Percentiles rank a stretch among this genome's conserved stretches.
Conservation (phyloP, 106 monocot species). For the Vanilla planifolia region DNA sequence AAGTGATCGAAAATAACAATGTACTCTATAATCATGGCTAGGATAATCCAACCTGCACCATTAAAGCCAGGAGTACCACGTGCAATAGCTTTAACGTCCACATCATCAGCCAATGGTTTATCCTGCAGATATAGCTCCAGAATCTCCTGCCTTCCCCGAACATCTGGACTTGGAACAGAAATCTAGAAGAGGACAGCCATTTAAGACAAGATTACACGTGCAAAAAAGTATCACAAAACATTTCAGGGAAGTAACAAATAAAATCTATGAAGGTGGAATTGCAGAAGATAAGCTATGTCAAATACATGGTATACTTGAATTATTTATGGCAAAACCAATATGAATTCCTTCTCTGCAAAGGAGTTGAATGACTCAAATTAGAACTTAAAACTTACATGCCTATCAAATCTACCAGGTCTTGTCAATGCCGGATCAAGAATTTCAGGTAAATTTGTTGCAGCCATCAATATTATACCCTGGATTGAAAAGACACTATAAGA, state of each 20-base stretch:
- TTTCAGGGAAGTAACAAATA: too few species aligned
- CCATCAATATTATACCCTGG: conserved; percentile 98
- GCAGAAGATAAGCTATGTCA: not conserved
- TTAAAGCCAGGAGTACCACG: conserved; percentile 97
- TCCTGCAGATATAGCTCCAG: conserved; percentile 91
- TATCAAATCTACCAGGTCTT: conserved; percentile 99
- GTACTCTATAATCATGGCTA: too few species aligned
- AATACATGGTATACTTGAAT: not conserved
- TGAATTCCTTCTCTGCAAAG: not conserved
- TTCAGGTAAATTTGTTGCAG: conserved; percentile 98
- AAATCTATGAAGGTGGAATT: not conserved
- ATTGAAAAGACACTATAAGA: conserved; percentile 14
- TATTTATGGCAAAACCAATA: too few species aligned
- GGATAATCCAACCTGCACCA: conserved; percentile 87
- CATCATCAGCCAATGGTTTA: conserved; percentile 79
- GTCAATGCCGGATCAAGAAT: conserved; percentile 97
- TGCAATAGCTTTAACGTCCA: conserved; percentile 83
- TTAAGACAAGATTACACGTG: not conserved
- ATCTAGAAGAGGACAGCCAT: conserved; percentile 42
- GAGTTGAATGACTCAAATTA: not conserved
- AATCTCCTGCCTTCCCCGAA: conserved; percentile 88
- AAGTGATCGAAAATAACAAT: too few species aligned
- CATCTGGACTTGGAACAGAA: conserved; percentile 95
- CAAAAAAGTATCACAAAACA: too few species aligned
- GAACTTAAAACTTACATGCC: conserved; percentile 61